Evolutionary conservation across 805 yeast species (phyloP).

Genomic region (Metschnikowia continentalis): DNA sequence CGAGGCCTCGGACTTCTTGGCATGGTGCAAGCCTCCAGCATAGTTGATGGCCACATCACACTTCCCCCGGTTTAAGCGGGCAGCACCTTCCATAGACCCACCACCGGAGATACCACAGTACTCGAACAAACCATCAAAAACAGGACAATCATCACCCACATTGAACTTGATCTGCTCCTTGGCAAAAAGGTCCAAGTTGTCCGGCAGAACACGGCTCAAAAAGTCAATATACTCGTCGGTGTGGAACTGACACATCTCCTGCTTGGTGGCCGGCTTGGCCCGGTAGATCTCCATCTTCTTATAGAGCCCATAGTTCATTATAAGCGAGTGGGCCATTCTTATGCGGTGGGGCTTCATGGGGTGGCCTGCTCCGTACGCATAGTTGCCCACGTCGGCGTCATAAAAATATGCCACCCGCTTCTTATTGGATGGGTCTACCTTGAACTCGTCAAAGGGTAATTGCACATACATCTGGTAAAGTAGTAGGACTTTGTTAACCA

Average conservation of each 20-base stretch:
- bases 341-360: conserved; percentile 99
- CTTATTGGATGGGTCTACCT: conserved; percentile 38
- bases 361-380: conserved; percentile 97
- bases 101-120: conserved; percentile 81
- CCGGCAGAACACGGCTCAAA: conserved; percentile 85
- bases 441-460: conserved; percentile 43
- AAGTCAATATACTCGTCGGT: conserved; percentile 97
- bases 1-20: conserved; percentile 83
- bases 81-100: conserved; percentile 87
- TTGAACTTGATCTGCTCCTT: conserved; percentile 90
- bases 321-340: conserved; percentile 96
- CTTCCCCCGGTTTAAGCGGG: conserved; percentile 73
- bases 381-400: conserved; percentile 88
- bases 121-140: conserved; percentile 73
- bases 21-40: conserved; percentile 93
- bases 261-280: conserved; percentile 96
- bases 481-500: no score
- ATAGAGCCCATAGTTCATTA: conserved; percentile 95
- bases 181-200: conserved; percentile 78
- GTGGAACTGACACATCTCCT: conserved; percentile 97
- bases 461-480: conserved; percentile 31
- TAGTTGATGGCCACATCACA: conserved; percentile 90
- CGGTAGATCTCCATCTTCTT: conserved; percentile 96
- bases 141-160: conserved; percentile 86
- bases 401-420: conserved; percentile 43